Evolutionary conservation across 164 flowering plant genomes (phyloP), one percentile per base, ranked within the genome.

Genomic region (Tetracentron sinense): DNA sequence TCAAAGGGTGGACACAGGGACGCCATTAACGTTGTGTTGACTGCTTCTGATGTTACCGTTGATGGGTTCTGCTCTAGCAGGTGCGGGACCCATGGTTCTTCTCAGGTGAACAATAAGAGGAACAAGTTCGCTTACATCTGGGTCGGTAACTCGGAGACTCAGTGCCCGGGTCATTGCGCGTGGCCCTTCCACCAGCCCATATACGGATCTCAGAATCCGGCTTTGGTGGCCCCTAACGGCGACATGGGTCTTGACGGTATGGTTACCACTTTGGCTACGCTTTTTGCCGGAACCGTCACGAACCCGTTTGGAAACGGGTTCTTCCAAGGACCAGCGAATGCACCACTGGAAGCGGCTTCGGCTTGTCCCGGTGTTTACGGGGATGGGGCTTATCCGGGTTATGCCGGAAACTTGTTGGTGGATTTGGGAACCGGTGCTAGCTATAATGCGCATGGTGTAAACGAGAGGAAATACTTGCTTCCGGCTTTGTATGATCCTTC

Each of bases 241-340:
- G 82, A 81, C 31, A 79, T 79, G 56, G 85, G 85, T 14, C 25
- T 82, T 3, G 85, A 79, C 57, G n/a, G 85, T 0, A 71, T 81
- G 76, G 64, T 79, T 7, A 82, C 77, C 50, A 79, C 75, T 56
- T 52, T 79, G 69, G 86, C 83, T 16, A 67, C 69, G 38, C 71
- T 79, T 2, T 50, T 79, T 61, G 83, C 86, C 7, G 82, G 74
- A 3, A 74, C 83, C 2, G 82, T 69, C 16, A 79, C 83, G 3
- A 82, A 82, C 74, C 85, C 85, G 11, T 79, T 77, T 38, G 80
- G 78, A n/a, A 74, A 73, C 16, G 85, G 83, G 1, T 79, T 59
- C 70, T 82, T 33, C 57, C 83, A 77, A 64, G 85, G 81, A 0
- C 69, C 78, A 0, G 64, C 61, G 0, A 75, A 72, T 30, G 83